These are phyloP conservation scores for Barnettozyma botsteinii DNA, from an alignment of 805 yeast genomes.

Conservation along the genomic window DNA sequence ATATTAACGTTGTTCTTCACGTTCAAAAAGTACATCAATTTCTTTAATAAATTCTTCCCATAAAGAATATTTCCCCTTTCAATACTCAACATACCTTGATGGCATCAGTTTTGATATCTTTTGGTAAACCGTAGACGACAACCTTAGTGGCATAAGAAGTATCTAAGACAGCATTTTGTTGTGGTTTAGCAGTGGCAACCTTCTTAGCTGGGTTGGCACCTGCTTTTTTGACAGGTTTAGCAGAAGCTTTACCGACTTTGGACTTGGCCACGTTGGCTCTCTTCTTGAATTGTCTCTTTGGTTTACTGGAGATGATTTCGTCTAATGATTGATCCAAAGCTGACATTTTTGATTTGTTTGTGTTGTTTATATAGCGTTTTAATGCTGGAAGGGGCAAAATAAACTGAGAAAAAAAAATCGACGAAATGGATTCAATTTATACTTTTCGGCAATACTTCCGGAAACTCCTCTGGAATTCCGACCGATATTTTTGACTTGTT, in stretches of 20 bases:
- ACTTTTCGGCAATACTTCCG: too few relatives aligned
- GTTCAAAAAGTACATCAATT: too few relatives aligned
- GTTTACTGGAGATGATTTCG: slow-evolving; percentile 75
- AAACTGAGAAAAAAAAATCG: neutral
- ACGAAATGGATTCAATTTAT: slow-evolving; percentile 5
- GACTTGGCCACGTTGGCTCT: slow-evolving; percentile 20
- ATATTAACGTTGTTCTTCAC: too few relatives aligned
- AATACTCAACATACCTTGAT: slow-evolving; percentile 66
- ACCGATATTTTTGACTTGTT: too few relatives aligned
- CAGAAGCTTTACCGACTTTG: slow-evolving; percentile 23
- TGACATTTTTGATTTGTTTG: slow-evolving; percentile 51
- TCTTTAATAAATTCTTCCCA: too few relatives aligned
- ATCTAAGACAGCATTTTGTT: slow-evolving; percentile 35
- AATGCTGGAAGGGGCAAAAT: neutral
- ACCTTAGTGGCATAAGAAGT: slow-evolving; percentile 68
- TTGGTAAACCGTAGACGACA: slow-evolving; percentile 79
- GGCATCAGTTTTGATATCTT: slow-evolving; percentile 77
- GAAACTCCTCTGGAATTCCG: too few relatives aligned
- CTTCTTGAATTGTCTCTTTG: slow-evolving; percentile 33
- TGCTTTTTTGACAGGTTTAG: slow-evolving; percentile 24
- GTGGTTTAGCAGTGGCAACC: slow-evolving; percentile 6
- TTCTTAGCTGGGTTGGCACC: slow-evolving; percentile 23
- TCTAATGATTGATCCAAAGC: slow-evolving; percentile 90
- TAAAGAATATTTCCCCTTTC: neutral
- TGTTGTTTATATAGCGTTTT: slow-evolving; percentile 7